Percentiles rank a stretch among this genome's conserved stretches.
Conservation (phyloP, 306 rosid species). For the Trifolium repens region DNA sequence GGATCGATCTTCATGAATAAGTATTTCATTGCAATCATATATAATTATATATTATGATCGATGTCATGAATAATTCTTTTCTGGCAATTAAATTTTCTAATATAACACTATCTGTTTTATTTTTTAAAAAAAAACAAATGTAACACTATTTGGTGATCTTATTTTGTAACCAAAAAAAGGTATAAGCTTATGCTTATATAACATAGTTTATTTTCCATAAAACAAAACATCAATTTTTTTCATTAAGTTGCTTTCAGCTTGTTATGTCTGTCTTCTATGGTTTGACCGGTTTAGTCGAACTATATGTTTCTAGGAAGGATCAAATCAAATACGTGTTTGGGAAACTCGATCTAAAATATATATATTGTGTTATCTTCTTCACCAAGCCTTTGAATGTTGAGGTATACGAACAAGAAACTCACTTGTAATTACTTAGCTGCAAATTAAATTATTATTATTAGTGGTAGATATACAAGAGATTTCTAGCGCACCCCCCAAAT, state of each 20-base stretch:
- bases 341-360: neutral
- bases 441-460: neutral
- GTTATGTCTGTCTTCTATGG: constrained; percentile 4
- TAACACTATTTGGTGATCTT: neutral
- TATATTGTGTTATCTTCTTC: neutral
- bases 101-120: neutral
- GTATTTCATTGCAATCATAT: neutral
- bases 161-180: neutral
- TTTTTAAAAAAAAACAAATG: neutral
- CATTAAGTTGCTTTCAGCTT: neutral
- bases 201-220: no score
- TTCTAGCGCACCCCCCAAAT: no score
- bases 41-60: neutral
- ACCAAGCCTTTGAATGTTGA: neutral
- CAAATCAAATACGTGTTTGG: constrained; percentile 33
- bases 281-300: constrained; percentile 37
- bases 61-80: neutral
- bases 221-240: neutral
- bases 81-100: neutral
- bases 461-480: no score
- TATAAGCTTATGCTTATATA: no score
- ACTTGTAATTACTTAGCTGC: neutral
- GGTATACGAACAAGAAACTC: neutral
- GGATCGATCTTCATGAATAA: neutral
- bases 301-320: constrained; percentile 56